Evolutionary conservation across 495 filamentous ascomycete species (phyloP), one percentile per base, ranked within the genome.

Genomic region (Geopyxis carbonaria): DNA sequence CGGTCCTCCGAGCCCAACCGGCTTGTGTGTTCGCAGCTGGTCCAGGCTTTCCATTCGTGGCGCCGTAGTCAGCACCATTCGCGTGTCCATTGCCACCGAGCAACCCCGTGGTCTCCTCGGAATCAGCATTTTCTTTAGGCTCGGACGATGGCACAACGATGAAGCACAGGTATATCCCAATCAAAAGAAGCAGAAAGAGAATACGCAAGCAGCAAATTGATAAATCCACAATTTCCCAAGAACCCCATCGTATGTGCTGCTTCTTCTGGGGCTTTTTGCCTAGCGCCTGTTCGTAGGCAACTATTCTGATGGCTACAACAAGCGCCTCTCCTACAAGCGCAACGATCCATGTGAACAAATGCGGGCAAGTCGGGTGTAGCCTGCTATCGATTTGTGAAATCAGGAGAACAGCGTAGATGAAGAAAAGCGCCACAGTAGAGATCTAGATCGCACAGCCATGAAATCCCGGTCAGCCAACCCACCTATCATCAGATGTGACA

Each of bases 401-500:
- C 40, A 72, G 56, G 52, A 83, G 60, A 21, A 83, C 64, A 2
- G 67, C 61, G 56, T 80, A 80, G 32, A 72, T 70, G 60, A 82
- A 81, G 58, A 83, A 76, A 13, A 57, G 34, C 3, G 52, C 57
- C 16, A 56, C 29, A 7, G 45, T 56, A 14, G 52, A 56, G 29
- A 56, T 55, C 53, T 56, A 15, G 29, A 23, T 9, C 15, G 10
- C 22, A 37, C 15, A 30, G 11, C n/a, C n/a, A n/a, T n/a, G 20
- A 37, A 11, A 37, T 44, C 34, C 38, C 22, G 31, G 22, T 29
- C 31, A 31, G 20, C 25, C 22, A 22, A 23, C 10, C 40, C 31
- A n/a, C n/a, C n/a, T n/a, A n/a, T n/a, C n/a, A n/a, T n/a, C n/a
- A 22, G 80, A 80, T 20, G 73, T 79, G 40, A 79, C 67, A 33